Evolutionary conservation across 2,329 filamentous ascomycete species (phyloP), one percentile per base, ranked within the genome.

Genomic region (Aspergillus versicolor): DNA sequence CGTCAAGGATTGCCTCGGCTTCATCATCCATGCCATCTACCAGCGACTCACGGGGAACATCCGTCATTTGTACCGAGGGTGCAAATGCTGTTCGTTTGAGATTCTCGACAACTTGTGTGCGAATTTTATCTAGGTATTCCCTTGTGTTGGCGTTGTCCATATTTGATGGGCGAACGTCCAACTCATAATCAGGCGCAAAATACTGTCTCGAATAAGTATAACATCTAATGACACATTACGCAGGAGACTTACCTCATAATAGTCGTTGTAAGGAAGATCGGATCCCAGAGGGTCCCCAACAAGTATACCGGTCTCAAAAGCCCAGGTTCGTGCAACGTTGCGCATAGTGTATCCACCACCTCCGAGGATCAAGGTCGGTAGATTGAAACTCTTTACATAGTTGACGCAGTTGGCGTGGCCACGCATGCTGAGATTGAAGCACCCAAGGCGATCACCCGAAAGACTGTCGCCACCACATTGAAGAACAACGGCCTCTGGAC

Each of bases 211-310:
- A 38, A 44, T 76, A 64, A 72, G 67, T 27, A n/a, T 11, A n/a
- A 38, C n/a, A 7, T 46, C 9, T 19, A 50, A 44, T 19, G 17
- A 7, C 12, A 40, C 5, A 8, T 44, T 34, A 12, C 4, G 32
- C 9, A 4, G 27, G 9, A n/a, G 3, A 43, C 74, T 66, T 70
- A 83, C 82, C 72, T 88, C 86, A 69, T 97, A 97, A 75, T 97
- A 97, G 78, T 97, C 93, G 62, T 96, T 97, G 75, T 92, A 97
- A 0, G 93, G 93, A 41, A 97, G 81, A n/a, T 90, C 87, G 5
- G 88, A 83, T 11, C 86, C 83, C 83, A 97, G 90, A 30, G 90
- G 83, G 59, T 92, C 86, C 27, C 90, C 90, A 19, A 97, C 90
- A 8, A 97, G 82, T 57, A 92, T 84, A 63, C 93, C 93, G 64